A percentile compares a stretch with the other conserved stretches of the same genome.
Evolutionary conservation across 2,329 filamentous ascomycete species (phyloP).

Genomic region (Aspergillus unguis): DNA sequence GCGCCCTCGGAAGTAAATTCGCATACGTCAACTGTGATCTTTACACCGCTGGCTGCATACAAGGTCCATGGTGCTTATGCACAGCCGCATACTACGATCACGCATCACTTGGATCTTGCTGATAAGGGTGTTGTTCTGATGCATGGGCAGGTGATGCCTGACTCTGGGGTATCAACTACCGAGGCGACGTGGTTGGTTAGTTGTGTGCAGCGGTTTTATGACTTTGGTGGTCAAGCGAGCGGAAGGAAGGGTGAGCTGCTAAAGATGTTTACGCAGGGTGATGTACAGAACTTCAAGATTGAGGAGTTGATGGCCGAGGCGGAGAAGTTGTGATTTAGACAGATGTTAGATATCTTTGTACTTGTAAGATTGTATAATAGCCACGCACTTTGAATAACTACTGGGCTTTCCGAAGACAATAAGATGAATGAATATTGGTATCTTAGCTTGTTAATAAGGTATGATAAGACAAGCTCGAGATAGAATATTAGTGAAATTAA

Average conservation of each 20-base stretch:
- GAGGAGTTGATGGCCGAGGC: constrained; percentile 85
- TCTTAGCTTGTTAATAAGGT: background rate
- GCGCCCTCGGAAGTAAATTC: constrained; percentile 41
- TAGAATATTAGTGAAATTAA: constrained; percentile 1
- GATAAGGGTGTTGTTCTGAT: constrained; percentile 79
- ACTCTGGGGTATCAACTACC: constrained; percentile 70
- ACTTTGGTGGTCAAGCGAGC: constrained; percentile 53
- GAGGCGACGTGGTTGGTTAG: constrained; percentile 89
- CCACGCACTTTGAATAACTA: background rate
- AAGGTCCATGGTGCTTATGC: constrained; percentile 87
- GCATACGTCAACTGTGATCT: constrained; percentile 72
- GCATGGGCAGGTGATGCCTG: constrained; percentile 75
- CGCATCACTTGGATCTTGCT: constrained; percentile 80
- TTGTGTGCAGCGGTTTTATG: constrained; percentile 92
- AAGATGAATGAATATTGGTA: background rate
- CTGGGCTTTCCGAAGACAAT: background rate
- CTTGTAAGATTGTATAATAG: constrained; percentile 2
- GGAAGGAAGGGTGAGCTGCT: constrained; percentile 67
- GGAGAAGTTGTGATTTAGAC: constrained; percentile 61
- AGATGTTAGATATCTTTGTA: background rate
- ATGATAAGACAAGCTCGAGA: background rate
- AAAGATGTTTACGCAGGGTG: constrained; percentile 77
- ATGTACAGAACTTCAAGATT: constrained; percentile 69
- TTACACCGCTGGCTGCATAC: constrained; percentile 91
- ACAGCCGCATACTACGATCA: constrained; percentile 88